These are phyloP conservation scores for Podila clonocystis DNA, from an alignment of 192 early-diverging fungal genomes.

Conservation along the genomic window DNA sequence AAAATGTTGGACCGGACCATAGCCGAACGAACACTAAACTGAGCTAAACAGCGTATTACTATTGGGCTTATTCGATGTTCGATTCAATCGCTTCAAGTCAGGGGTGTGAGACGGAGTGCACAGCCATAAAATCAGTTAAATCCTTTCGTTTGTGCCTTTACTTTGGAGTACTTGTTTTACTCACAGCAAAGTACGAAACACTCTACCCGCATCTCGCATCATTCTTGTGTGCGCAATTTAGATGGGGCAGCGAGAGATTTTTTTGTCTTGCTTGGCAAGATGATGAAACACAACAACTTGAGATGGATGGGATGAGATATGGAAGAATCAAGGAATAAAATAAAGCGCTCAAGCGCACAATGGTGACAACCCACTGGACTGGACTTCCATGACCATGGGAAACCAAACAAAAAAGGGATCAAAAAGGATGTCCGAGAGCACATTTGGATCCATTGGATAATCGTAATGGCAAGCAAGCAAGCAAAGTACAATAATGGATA, in stretches of 20 bases:
- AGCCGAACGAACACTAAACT: not conserved
- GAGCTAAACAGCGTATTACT: no score
- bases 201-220: not conserved
- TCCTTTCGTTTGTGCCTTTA: no score
- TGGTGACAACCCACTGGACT: not conserved
- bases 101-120: no score
- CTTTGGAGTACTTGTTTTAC: not conserved
- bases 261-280: conserved; percentile 3
- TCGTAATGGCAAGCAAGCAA: not conserved
- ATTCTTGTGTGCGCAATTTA: not conserved
- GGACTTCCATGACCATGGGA: no score
- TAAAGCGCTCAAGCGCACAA: not conserved
- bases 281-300: not conserved
- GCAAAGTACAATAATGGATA: not conserved
- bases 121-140: no score
- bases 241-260: not conserved
- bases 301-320: not conserved
- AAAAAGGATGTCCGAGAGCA: not conserved
- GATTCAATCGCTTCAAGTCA: no score
- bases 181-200: not conserved
- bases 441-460: not conserved
- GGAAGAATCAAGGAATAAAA: not conserved
- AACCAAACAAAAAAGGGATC: not conserved
- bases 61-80: no score
- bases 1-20: not conserved